These are phyloP conservation scores for Cornus kousa DNA, from an alignment of 148 eudicot genomes.

Conservation along the genomic window DNA sequence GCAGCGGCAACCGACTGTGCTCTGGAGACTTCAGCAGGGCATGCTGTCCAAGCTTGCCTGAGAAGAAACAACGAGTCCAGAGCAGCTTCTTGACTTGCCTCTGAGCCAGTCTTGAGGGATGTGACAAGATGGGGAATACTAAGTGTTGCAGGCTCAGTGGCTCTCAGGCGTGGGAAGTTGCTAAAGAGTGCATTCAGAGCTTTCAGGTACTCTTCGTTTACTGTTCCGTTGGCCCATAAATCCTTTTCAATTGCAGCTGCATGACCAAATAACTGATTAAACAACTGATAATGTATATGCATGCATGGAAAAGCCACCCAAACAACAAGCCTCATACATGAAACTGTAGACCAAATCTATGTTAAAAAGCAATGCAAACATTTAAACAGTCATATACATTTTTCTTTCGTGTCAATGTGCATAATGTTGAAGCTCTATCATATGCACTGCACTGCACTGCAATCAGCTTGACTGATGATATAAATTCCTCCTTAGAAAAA, in stretches of 20 bases:
- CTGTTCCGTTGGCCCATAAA: constrained; percentile 89
- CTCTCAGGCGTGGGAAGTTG: constrained; percentile 94
- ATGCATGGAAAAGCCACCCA: not conserved
- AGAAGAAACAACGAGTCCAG: constrained; percentile 87
- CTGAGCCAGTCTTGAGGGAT: constrained; percentile 91
- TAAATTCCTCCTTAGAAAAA: not conserved
- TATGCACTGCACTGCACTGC: not conserved
- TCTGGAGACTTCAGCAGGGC: constrained; percentile 96
- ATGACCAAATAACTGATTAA: constrained; percentile 22
- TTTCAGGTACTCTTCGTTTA: constrained; percentile 88
- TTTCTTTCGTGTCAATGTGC: not conserved
- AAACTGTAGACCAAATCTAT: not conserved
- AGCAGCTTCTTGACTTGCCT: constrained; percentile 97
- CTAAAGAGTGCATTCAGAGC: constrained; percentile 88
- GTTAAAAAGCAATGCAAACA: not conserved
- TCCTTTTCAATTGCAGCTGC: constrained; percentile 97
- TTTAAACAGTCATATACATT: not conserved
- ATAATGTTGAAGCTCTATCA: not conserved
- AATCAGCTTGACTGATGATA: not conserved
- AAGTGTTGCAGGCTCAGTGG: constrained; percentile 96
- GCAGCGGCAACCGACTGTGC: constrained; percentile 98
- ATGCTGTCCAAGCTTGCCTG: constrained; percentile 99
- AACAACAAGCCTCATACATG: constrained; percentile 1
- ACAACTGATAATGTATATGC: not conserved
- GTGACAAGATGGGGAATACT: constrained; percentile 96